These are phyloP conservation scores for Salix purpurea DNA, from an alignment of 345 rosid species.

Conservation along the genomic window DNA sequence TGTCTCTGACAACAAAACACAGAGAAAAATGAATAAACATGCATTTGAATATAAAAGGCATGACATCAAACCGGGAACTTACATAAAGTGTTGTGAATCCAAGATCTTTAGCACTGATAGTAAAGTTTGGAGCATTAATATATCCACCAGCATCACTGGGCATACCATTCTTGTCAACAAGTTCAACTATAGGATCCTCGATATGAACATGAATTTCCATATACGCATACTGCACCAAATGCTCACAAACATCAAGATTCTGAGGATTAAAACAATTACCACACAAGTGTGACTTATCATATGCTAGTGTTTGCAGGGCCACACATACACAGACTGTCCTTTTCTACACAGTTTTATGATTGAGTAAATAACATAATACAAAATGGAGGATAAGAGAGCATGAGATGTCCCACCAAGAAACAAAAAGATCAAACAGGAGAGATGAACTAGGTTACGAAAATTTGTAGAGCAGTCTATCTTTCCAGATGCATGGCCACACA, in stretches of 20 bases:
- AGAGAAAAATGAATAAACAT: neutral
- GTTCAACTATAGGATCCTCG: constrained; percentile 66
- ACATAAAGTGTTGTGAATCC: constrained; percentile 82
- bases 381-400: too few relatives aligned
- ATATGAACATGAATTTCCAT: constrained; percentile 70
- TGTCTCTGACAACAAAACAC: neutral
- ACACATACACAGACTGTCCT: neutral
- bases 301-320: neutral
- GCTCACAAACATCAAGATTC: constrained; percentile 10
- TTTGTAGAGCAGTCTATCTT: neutral
- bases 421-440: neutral
- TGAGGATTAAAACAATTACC: neutral
- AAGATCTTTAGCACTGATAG: constrained; percentile 59
- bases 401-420: too few relatives aligned
- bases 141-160: constrained; percentile 38
- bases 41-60: constrained; percentile 4
- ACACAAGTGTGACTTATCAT: neutral
- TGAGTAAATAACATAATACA: too few relatives aligned
- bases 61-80: constrained; percentile 30
- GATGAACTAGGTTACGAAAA: neutral
- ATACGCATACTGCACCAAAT: constrained; percentile 58
- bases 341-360: too few relatives aligned
- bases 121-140: constrained; percentile 44
- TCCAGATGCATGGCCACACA: neutral
- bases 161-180: constrained; percentile 34